phyloP scores from a whole-genome alignment of 768 basidiomycete genomes.

The Suillus subluteus region DNA sequence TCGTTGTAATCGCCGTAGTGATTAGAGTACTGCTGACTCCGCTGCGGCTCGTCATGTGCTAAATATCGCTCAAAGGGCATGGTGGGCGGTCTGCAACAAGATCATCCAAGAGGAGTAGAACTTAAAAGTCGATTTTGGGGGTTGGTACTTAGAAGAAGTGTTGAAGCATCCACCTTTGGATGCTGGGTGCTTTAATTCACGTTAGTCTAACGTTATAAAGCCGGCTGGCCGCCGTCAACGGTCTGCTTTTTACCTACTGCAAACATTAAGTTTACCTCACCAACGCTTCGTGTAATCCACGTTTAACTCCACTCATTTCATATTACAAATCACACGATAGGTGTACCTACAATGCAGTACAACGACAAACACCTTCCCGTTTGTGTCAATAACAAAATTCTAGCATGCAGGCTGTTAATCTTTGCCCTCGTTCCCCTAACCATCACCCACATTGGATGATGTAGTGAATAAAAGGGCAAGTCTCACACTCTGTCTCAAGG shows the following conservation, averaged over 20 bases:
- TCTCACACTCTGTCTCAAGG: constrained; percentile 14
- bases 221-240: constrained; percentile 5
- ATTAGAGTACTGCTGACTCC: constrained; percentile 14
- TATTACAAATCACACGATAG: background rate
- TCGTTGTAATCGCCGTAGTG: constrained; percentile 20
- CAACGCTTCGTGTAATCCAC: constrained; percentile 3
- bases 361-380: background rate
- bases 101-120: constrained; percentile 6
- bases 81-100: constrained; percentile 10
- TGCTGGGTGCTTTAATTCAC: background rate
- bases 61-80: constrained; percentile 51
- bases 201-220: constrained; percentile 5
- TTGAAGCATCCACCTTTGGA: constrained; percentile 1
- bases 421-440: constrained; percentile 88
- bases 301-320: constrained; percentile 8
- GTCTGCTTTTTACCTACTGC: constrained; percentile 4
- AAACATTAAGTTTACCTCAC: constrained; percentile 5
- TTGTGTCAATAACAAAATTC: background rate
- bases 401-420: constrained; percentile 38
- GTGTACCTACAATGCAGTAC: background rate
- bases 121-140: background rate
- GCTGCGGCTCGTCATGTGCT: constrained; percentile 23
- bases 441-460: constrained; percentile 61
- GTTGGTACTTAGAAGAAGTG: background rate
- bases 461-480: constrained; percentile 77